Evolutionary conservation across 768 basidiomycete genomes (phyloP), one percentile per base, ranked within the genome.

Genomic region (Phylloporus sp.): DNA sequence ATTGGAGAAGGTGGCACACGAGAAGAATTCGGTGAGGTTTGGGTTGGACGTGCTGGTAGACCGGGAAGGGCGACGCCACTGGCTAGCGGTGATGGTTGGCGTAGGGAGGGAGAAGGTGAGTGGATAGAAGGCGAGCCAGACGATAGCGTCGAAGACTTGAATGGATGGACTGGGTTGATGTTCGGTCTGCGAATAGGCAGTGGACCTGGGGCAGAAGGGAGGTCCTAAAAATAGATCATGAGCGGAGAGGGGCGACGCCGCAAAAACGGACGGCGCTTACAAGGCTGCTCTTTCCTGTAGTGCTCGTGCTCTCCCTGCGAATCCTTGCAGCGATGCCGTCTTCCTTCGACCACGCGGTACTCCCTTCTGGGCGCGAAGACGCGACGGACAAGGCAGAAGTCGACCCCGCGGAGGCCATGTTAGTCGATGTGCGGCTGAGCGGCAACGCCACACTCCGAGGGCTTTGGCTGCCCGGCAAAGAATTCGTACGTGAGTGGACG

Each of bases 111-210:
- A 0, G 76, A 74, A 2, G 72, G 74, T 0, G 75, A 76, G 53
- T 76, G 72, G 1, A 76, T 54, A 1, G 75, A 77, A 0, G 74
- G 73, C 7, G 75, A 74, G 9, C 74, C 74, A 0, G 74, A 69
- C 17, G 76, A 78, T 11, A 77, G 66, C 0, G 77, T 74, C 9
- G 73, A 71, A 6, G 75, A 71, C 54, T 76, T 77, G 69, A 77
- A 77, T 14, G 75, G 72, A 46, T 74, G 68, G 3, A 76, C 67
- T 0, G 68, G 57, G 27, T 64, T 69, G 18, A 77, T 65, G 22
- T 66, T 68, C 4, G 72, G 67, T 36, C 63, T 66, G 14, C 75
- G 72, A n/a, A 77, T 75, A 4, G 74, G 74, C 11, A 76, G 46
- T 6, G 73, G 64, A 22, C 66, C 65, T 1, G 73, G 67, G 8